Percentiles rank a stretch among this genome's conserved stretches.
phyloP scores from a whole-genome alignment of 176 grass and related monocot species.

The Alopecurus myosuroides region DNA sequence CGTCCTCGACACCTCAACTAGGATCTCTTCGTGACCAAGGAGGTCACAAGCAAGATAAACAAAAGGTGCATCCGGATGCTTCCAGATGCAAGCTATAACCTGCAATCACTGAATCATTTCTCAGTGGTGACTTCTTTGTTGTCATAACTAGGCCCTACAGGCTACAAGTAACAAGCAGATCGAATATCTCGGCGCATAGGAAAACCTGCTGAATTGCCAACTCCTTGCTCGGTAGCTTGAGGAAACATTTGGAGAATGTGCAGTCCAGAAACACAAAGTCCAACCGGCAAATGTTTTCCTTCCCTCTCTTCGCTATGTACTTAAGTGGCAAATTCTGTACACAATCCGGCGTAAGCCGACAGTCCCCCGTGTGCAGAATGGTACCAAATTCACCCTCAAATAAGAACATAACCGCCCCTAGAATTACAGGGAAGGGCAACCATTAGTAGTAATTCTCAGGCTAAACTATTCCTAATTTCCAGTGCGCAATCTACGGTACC shows the following conservation, averaged over 20 bases:
- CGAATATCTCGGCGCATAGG: not conserved
- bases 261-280: conserved; percentile 85
- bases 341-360: conserved; percentile 61
- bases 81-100: conserved; percentile 96
- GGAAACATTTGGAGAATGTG: conserved; percentile 72
- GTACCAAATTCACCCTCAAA: conserved; percentile 87
- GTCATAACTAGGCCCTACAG: not conserved
- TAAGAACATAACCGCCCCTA: conserved; percentile 85
- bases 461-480: not conserved
- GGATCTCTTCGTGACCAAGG: conserved; percentile 51
- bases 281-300: conserved; percentile 39
- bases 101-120: conserved; percentile 42
- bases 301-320: conserved; percentile 76
- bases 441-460: not conserved
- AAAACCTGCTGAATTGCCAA: conserved; percentile 81
- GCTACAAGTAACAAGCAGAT: not conserved
- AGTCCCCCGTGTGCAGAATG: conserved; percentile 83
- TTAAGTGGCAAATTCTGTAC: conserved; percentile 77
- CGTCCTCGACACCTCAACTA: conserved; percentile 72
- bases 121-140: conserved; percentile 17
- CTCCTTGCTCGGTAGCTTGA: conserved; percentile 78
- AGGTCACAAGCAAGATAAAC: conserved; percentile 45
- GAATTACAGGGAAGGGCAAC: not conserved
- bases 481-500: not conserved
- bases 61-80: conserved; percentile 64